Evolutionary conservation across 805 yeast genomes (phyloP).

Genomic region (Yarrowia sp.): DNA sequence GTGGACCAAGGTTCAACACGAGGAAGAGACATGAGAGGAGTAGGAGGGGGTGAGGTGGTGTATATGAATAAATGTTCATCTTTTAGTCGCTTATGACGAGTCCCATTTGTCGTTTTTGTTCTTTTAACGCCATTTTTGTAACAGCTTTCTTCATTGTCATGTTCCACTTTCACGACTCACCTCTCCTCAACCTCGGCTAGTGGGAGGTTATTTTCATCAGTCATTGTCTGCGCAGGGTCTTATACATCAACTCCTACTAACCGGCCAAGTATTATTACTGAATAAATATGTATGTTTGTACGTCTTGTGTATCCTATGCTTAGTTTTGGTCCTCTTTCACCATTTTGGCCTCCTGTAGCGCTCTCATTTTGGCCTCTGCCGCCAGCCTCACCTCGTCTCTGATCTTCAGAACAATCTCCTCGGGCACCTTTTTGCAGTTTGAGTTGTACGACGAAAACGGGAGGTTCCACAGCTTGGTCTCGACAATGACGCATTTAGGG

Average conservation of each 20-base stretch:
- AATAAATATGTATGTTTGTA: slow-evolving; percentile 2
- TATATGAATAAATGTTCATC: no score
- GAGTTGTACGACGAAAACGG: slow-evolving; percentile 3
- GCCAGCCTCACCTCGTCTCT: background rate
- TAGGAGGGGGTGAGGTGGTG: no score
- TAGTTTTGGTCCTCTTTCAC: background rate
- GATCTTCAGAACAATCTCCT: background rate
- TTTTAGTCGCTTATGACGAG: no score
- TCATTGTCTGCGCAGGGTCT: background rate
- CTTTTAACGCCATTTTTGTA: no score
- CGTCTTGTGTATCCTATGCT: background rate
- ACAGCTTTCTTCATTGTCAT: no score
- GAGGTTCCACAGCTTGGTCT: background rate
- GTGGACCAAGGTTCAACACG: slow-evolving; percentile 11
- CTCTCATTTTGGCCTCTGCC: background rate
- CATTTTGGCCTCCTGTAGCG: background rate
- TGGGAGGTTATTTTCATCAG: slow-evolving; percentile 1
- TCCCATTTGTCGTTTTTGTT: no score
- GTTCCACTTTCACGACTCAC: no score
- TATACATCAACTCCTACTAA: background rate
- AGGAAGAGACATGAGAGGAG: background rate
- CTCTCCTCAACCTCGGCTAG: slow-evolving; percentile 19
- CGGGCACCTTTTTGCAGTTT: slow-evolving; percentile 19
- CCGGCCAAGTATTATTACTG: background rate
- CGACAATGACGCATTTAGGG: background rate